Evolutionary conservation across 2,329 filamentous ascomycete genomes (phyloP), one percentile per base, ranked within the genome.

Genomic region (Neoscytalidium dimidiatum): DNA sequence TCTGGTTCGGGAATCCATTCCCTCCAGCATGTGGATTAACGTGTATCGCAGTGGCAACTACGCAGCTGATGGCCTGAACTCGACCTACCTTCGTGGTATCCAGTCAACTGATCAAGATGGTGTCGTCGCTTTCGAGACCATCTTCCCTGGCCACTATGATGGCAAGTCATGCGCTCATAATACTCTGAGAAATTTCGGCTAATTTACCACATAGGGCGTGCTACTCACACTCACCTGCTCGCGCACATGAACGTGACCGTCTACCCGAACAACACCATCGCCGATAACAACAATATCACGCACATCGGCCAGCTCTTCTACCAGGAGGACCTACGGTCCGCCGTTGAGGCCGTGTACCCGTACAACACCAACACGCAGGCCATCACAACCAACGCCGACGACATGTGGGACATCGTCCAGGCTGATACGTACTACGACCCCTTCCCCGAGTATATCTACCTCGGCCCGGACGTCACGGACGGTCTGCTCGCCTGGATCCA

Each of bases 271-370:
- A 84, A 83, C 61, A 84, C 85, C 64, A 81, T 85, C 67, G 74
- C 76, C 49, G 83, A 80, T 66, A 79, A 80, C 13, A 79, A 77
- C 61, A 79, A 77, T 60, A 81, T 85, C 65, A 82, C 84, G 6
- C 87, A 90, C 75, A 81, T 89, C 41, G 87, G 88, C n/a, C 88
- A 90, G 73, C 72, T 88, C 57, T 90, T 87, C 81, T 87, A 86
- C 63, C 86, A 90, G 72, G 83, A 89, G 72, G 78, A 80, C 66
- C 82, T 90, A 8, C 82, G 86, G 68, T 70, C 70, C 28, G 67
- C 78, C 35, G 84, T 89, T 65, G 83, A 87, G 67, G 73, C 74
- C 14, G 77, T 75, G 0, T 65, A 71, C 0, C 83, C 84, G 3
- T 81, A 81, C 73, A 78, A 72, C 68, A 78, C 74, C 64, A 81